These are phyloP conservation scores for Coleophoma crateriformis DNA, from an alignment of 2,329 filamentous ascomycete species.

Conservation along the genomic window DNA sequence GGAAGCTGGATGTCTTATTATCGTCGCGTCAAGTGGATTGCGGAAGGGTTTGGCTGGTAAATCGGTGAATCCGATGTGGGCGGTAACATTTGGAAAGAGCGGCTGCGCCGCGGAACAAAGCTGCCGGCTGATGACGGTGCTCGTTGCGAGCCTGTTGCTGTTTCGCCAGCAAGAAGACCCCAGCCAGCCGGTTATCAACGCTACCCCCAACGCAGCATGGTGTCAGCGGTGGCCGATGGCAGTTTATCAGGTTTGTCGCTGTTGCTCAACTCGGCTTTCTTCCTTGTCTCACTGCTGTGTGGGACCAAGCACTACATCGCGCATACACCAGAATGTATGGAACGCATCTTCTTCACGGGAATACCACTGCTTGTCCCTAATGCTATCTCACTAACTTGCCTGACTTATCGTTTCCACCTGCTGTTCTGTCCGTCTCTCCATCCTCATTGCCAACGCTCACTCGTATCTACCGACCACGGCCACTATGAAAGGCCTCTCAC, in stretches of 20 bases:
- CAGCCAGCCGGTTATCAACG: no score
- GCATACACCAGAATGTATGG: no score
- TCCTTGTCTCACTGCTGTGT: no score
- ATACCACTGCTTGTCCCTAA: background rate
- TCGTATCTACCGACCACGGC: background rate
- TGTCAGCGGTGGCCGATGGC: no score
- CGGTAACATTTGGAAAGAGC: background rate
- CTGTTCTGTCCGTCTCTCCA: no score
- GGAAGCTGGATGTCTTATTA: background rate
- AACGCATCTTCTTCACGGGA: background rate
- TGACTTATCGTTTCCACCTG: background rate
- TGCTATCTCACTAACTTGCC: background rate
- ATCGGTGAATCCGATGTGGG: background rate
- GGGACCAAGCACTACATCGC: no score
- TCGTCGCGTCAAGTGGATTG: background rate
- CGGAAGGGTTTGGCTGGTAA: background rate
- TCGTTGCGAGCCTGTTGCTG: background rate
- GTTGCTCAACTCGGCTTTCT: no score
- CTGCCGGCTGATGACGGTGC: background rate
- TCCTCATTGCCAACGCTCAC: background rate
- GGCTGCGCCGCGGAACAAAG: no score
- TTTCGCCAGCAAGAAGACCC: no score
- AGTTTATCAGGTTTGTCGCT: no score
- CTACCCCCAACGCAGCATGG: no score
- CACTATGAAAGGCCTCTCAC: slow-evolving; percentile 1